Conservation (phyloP, 495 filamentous ascomycete genomes). For the Neurospora sp. region DNA sequence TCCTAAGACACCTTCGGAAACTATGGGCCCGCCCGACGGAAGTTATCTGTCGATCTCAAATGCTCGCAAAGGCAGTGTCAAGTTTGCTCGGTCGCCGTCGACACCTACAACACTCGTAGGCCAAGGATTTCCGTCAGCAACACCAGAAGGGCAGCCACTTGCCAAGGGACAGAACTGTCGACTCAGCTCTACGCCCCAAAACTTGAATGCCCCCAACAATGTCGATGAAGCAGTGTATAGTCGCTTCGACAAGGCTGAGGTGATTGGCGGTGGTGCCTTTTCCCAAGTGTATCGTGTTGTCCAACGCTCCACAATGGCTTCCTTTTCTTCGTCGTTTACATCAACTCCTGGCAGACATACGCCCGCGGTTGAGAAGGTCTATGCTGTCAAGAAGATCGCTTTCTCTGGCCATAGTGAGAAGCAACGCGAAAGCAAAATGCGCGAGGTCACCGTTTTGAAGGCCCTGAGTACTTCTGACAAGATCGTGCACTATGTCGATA, state of each 20-base stretch:
- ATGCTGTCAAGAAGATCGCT: constrained; percentile 88
- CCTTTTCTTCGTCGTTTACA: constrained; percentile 16
- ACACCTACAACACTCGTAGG: constrained; percentile 56
- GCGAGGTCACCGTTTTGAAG: constrained; percentile 69
- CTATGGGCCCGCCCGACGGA: constrained; percentile 66
- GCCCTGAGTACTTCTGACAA: constrained; percentile 67
- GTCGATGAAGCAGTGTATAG: constrained; percentile 57
- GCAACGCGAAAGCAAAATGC: constrained; percentile 67
- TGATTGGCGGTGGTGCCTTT: constrained; percentile 81
- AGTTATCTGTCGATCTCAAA: constrained; percentile 69
- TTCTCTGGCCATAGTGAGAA: constrained; percentile 61
- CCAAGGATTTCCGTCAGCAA: neutral
- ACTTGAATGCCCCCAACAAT: constrained; percentile 49
- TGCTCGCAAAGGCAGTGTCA: constrained; percentile 25
- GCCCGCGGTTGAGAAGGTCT: constrained; percentile 44
- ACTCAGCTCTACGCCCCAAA: constrained; percentile 40
- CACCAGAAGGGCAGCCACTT: neutral
- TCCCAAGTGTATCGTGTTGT: constrained; percentile 82
- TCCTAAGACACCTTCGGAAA: constrained; percentile 72
- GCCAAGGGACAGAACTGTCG: constrained; percentile 18
- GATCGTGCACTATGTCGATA: constrained; percentile 66
- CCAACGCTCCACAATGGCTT: constrained; percentile 15
- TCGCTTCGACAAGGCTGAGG: constrained; percentile 66
- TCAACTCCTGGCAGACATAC: constrained; percentile 23
- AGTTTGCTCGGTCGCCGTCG: constrained; percentile 42